These are phyloP conservation scores for Pseudogymnoascus destructans DNA, from an alignment of 2,329 filamentous ascomycete genomes.

Conservation along the genomic window DNA sequence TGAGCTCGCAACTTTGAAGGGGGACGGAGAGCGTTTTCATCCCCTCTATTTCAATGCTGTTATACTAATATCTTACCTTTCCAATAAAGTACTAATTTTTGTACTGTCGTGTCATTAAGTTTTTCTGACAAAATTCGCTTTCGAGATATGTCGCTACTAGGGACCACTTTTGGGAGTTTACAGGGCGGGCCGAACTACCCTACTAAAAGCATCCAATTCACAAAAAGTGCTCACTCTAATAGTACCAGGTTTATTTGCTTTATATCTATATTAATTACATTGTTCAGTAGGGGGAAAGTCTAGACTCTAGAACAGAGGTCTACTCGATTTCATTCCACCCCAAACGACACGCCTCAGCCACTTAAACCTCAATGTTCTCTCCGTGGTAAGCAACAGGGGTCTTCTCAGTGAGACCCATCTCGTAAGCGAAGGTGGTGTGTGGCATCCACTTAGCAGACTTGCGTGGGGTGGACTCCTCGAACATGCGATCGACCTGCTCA, in stretches of 20 bases:
- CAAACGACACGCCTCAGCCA: not conserved
- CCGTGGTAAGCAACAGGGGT: not conserved
- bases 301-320: not conserved
- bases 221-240: not conserved
- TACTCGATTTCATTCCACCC: not conserved
- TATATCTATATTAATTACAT: not conserved
- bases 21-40: too few species aligned
- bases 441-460: conserved; percentile 20
- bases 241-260: not conserved
- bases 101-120: too few species aligned
- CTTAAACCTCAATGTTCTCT: not conserved
- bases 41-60: too few species aligned
- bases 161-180: too few species aligned
- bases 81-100: too few species aligned
- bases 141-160: too few species aligned
- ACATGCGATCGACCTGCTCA: conserved; percentile 56
- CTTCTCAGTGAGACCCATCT: conserved; percentile 15
- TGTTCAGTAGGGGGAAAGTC: not conserved
- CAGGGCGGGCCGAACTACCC: not conserved
- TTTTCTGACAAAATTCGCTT: too few species aligned
- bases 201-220: not conserved
- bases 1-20: too few species aligned
- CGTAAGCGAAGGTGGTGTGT: conserved; percentile 20
- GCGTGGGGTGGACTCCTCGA: conserved; percentile 34
- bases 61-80: too few species aligned